Base-by-base conservation (phyloP, 208 protist species). In the Leishmania arabica region DNA sequence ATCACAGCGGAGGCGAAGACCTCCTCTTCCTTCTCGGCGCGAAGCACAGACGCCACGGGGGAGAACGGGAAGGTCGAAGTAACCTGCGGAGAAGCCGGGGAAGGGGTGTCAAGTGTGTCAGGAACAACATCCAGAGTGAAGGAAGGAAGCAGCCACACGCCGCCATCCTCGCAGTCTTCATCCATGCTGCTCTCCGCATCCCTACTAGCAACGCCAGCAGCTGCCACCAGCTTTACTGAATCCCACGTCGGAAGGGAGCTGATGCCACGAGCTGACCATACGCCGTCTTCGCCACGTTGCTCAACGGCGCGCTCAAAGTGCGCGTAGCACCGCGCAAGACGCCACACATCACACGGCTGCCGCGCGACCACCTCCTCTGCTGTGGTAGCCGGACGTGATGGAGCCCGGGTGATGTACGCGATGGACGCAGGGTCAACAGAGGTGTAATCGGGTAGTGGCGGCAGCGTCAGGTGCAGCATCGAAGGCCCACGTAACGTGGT, bases 281-380 rank as follows among this genome's bases (percentile, higher is more conserved):
- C 73, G 15, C 73, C 73, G 51, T 51, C 75, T 8, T 45, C 60
- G 19, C 75, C 75, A 37, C 54, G 58, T 40, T 78, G 75, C 75
- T 78, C 75, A 37, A 78, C 75, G 7, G 75, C 75, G 45, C 75
- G 75, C 45, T 78, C 75, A 27, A 78, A 60, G 58, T 47, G 75
- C 2, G 60, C 60, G 58, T 78, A 78, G 37, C 75, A 69, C 15
- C 75, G 75, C 75, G 56, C 60, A 37, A 78, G 75, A 15, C 53
- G 45, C 51, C 51, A 45, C 72, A 62, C 2, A 37, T 76, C 72
- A 24, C 45, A n/a, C 49, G 72, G 19, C 17, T 19, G 27, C 51
- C 49, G 47, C 13, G 11, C 19, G 24, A 11, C 34, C 49, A 37
- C 34, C 51, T 27, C 42, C 53, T 24, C n/a, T 40, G 72, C 31